These are phyloP conservation scores for Pseudomonodictys pantanalensis DNA, from an alignment of 495 filamentous ascomycete species.

Conservation along the genomic window DNA sequence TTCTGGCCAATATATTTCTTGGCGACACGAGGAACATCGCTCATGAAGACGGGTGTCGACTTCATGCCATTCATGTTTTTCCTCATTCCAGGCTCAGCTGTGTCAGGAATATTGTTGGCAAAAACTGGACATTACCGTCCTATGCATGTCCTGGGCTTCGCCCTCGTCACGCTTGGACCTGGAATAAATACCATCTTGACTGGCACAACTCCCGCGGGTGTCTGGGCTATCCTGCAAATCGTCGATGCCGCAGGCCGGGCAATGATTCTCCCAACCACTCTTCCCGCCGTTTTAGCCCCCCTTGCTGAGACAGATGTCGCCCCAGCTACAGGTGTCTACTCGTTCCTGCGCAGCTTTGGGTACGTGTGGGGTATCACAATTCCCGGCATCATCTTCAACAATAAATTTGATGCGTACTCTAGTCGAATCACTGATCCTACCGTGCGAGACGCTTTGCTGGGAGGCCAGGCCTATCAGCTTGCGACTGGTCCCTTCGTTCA, in stretches of 20 bases:
- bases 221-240: slow-evolving; percentile 10
- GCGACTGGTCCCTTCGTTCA: background rate
- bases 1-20: slow-evolving; percentile 28
- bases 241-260: slow-evolving; percentile 1
- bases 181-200: background rate
- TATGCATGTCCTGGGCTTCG: slow-evolving; percentile 8
- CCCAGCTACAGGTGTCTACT: slow-evolving; percentile 1
- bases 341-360: slow-evolving; percentile 20
- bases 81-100: slow-evolving; percentile 3
- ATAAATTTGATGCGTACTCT: background rate
- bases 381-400: slow-evolving; percentile 21
- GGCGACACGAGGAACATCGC: slow-evolving; percentile 2
- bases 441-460: background rate
- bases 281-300: slow-evolving; percentile 16
- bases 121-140: slow-evolving; percentile 11
- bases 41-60: slow-evolving; percentile 7
- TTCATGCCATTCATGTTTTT: slow-evolving; percentile 8
- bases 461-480: slow-evolving; percentile 6
- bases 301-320: slow-evolving; percentile 6
- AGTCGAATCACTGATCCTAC: slow-evolving; percentile 3
- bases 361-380: slow-evolving; percentile 22
- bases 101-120: background rate
- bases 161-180: slow-evolving; percentile 2
- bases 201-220: background rate
- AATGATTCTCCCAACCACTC: background rate